These are phyloP conservation scores for Torulaspora gathmanii DNA, from an alignment of 805 yeast species.

Conservation along the genomic window DNA sequence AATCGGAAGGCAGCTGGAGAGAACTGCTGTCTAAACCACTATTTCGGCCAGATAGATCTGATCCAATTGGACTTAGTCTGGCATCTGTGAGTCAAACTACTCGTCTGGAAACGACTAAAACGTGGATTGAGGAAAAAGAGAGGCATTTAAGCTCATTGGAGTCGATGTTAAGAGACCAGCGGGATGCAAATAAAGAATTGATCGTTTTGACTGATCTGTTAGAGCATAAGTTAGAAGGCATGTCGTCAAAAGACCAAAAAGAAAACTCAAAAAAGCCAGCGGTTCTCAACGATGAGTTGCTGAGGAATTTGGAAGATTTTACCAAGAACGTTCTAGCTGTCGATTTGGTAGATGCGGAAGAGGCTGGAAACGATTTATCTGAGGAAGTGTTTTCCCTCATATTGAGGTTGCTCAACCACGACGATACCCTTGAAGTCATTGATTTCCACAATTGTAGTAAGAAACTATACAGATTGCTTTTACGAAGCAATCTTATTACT, in stretches of 20 bases:
- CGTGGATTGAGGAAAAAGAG: constrained; percentile 13
- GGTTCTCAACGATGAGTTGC: constrained; percentile 13
- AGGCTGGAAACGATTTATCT: constrained; percentile 6
- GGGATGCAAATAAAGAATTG: constrained; percentile 20
- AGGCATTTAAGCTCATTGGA: constrained; percentile 3
- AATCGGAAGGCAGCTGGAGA: constrained; percentile 15
- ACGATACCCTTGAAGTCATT: constrained; percentile 12
- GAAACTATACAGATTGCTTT: constrained; percentile 21
- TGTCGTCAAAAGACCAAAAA: neutral
- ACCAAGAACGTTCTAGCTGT: constrained; percentile 15
- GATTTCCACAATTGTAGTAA: constrained; percentile 19
- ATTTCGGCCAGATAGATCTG: constrained; percentile 32
- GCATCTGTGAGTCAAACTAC: constrained; percentile 16
- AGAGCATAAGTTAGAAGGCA: constrained; percentile 2
- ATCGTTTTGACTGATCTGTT: constrained; percentile 11
- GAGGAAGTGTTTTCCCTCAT: constrained; percentile 9
- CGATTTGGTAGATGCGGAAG: constrained; percentile 14
- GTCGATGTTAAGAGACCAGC: constrained; percentile 18
- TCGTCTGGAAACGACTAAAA: constrained; percentile 18
- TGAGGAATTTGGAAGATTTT: constrained; percentile 12
- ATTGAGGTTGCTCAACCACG: constrained; percentile 18
- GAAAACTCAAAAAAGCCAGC: neutral
- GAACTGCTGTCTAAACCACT: constrained; percentile 24
- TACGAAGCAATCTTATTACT: constrained; percentile 16
- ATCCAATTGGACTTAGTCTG: constrained; percentile 31